Percentiles rank a stretch among this genome's conserved stretches.
These are phyloP conservation scores for Sclerotinia glacialis DNA, from an alignment of 2,329 filamentous ascomycete species.

Conservation along the genomic window DNA sequence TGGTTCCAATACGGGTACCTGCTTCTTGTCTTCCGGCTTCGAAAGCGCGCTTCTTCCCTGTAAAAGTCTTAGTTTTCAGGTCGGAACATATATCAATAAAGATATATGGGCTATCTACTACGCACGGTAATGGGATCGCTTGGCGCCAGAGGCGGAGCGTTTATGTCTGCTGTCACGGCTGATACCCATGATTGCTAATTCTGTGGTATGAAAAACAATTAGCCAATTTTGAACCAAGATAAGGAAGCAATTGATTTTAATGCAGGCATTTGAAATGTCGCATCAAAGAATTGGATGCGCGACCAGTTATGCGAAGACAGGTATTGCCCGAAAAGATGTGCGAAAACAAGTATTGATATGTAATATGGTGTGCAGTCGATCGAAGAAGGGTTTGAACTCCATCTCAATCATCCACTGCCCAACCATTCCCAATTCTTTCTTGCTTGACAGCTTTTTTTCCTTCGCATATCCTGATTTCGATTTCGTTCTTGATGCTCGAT, in stretches of 20 bases:
- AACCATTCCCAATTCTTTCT: slow-evolving; percentile 13
- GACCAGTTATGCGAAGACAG: neutral
- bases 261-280: neutral
- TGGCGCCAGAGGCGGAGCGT: slow-evolving; percentile 98
- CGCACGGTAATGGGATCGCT: slow-evolving; percentile 88
- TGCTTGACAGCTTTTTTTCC: neutral
- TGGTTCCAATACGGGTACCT: slow-evolving; percentile 98
- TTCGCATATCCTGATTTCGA: slow-evolving; percentile 2
- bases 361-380: slow-evolving; percentile 14
- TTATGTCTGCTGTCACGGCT: slow-evolving; percentile 99
- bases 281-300: slow-evolving; percentile 14
- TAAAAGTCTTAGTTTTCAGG: slow-evolving; percentile 55
- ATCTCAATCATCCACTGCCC: slow-evolving; percentile 13
- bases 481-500: slow-evolving; percentile 9
- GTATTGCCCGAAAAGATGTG: neutral
- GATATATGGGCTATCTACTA: slow-evolving; percentile 68
- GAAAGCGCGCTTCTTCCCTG: slow-evolving; percentile 96
- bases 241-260: neutral
- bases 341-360: slow-evolving; percentile 14
- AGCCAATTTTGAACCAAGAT: slow-evolving; percentile 25
- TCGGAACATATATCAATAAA: slow-evolving; percentile 65
- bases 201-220: slow-evolving; percentile 45
- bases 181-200: slow-evolving; percentile 94
- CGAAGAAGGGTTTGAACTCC: slow-evolving; percentile 3
- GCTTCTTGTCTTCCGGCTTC: slow-evolving; percentile 99